These are phyloP conservation scores for Trametes cingulata DNA, from an alignment of 768 basidiomycete species.

Conservation along the genomic window DNA sequence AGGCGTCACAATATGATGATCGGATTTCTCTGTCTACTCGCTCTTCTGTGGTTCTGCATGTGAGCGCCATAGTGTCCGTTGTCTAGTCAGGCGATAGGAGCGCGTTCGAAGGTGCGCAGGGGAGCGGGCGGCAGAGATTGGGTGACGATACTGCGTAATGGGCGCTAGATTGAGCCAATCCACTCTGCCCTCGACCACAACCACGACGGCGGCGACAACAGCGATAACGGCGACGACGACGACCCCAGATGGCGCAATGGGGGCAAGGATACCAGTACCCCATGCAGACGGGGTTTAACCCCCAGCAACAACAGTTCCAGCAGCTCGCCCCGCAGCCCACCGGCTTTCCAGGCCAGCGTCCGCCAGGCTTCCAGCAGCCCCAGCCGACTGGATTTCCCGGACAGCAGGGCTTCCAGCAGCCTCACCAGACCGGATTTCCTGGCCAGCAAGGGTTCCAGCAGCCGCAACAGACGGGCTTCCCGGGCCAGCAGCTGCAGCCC, in stretches of 20 bases:
- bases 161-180: background rate
- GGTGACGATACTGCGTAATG: background rate
- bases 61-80: too few relatives aligned
- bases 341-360: constrained; percentile 42
- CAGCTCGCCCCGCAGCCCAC: constrained; percentile 57
- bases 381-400: constrained; percentile 59
- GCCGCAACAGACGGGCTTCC: constrained; percentile 60
- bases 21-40: too few relatives aligned
- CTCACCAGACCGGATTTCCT: constrained; percentile 63
- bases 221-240: constrained; percentile 6
- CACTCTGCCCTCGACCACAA: constrained; percentile 6
- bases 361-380: constrained; percentile 51
- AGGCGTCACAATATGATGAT: too few relatives aligned
- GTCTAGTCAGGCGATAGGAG: background rate
- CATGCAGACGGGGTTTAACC: constrained; percentile 66
- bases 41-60: too few relatives aligned
- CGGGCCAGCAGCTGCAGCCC: constrained; percentile 39
- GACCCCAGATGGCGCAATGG: constrained; percentile 70
- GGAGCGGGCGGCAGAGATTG: background rate
- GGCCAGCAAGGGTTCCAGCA: constrained; percentile 36
- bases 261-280: constrained; percentile 72
- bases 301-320: constrained; percentile 46
- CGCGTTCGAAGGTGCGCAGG: background rate
- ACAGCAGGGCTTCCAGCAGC: constrained; percentile 31
- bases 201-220: constrained; percentile 4